Evolutionary conservation across 306 rosid species (phyloP), one percentile per base, ranked within the genome.

Genomic region (Acmispon strigosus): DNA sequence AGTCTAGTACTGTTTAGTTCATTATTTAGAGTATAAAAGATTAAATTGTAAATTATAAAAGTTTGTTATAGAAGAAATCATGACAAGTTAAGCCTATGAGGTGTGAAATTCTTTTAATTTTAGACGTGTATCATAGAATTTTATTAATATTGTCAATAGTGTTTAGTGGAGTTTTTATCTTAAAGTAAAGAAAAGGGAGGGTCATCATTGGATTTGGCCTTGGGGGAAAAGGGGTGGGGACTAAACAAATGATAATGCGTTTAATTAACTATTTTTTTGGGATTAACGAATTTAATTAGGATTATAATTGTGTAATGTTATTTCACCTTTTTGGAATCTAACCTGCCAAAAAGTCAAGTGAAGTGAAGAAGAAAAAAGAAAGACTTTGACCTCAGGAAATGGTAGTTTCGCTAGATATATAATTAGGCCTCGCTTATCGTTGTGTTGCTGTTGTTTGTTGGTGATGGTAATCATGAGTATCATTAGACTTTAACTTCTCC

Each of bases 81-180:
- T n/a, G n/a, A n/a, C n/a, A n/a, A n/a, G n/a, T n/a, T n/a, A n/a
- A n/a, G n/a, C n/a, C n/a, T n/a, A n/a, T n/a, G n/a, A n/a, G n/a
- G n/a, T n/a, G n/a, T n/a, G n/a, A n/a, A n/a, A n/a, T n/a, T n/a
- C n/a, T n/a, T n/a, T n/a, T n/a, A n/a, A n/a, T n/a, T n/a, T n/a
- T n/a, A n/a, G n/a, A n/a, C n/a, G n/a, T n/a, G n/a, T n/a, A n/a
- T n/a, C n/a, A n/a, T n/a, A n/a, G n/a, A n/a, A n/a, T n/a, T n/a
- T n/a, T n/a, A n/a, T n/a, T n/a, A n/a, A n/a, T n/a, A n/a, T n/a
- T n/a, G n/a, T n/a, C n/a, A n/a, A n/a, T n/a, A n/a, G 56, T 53
- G 83, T 49, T 62, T 67, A 62, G 76, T 72, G 86, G 70, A 55
- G 7, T 47, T 67, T 51, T 81, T 32, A 36, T 82, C 68, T 67